Base-by-base conservation (phyloP, 768 basidiomycete species). In the Vishniacozyma victoriae region DNA sequence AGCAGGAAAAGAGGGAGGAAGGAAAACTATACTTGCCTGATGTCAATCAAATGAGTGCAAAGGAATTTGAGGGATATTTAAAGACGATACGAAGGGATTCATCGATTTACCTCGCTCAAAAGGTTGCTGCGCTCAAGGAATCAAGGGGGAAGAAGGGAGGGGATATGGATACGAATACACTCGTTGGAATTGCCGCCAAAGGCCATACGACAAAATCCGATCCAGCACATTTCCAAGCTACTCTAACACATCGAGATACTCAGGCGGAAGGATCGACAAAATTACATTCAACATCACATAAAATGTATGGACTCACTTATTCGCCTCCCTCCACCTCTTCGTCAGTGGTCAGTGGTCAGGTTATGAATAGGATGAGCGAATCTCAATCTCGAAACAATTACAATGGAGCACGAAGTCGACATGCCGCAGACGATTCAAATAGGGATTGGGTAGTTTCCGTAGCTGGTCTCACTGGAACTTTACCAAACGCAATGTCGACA, bases 21-120 rank as follows among this genome's bases (percentile, higher is more conserved):
- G n/a, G 9, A 33, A 9, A 33, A 33, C n/a, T n/a, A 33, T 59
- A 45, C 41, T 51, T 64, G 41, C 52, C 52, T 4, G 62, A 64
- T 43, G 46, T 64, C 36, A 59, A 64, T 23, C 43, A 26, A 3
- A 64, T 64, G 62, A 44, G 41, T 7, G 51, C 58, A 22, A 33
- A 52, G 24, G 48, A 54, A 14, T 64, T 64, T 38, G 47, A 54
- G 15, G 24, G 20, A 6, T 60, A 61, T 33, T 41, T 64, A 16
- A 54, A 59, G 7, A 37, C 45, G 29, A 35, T 64, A 3, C 44
- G 62, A 29, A 5, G 37, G 7, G 37, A 48, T 13, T 47, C 59
- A 33, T 16, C 35, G 29, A 27, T 16, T 14, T 55, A 48, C 25
- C 23, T 50, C 16, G 14, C 20, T 4, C 22, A 41, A 20, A 40